These are phyloP conservation scores for Metschnikowia gelsemii DNA, from an alignment of 805 yeast genomes.

Conservation along the genomic window DNA sequence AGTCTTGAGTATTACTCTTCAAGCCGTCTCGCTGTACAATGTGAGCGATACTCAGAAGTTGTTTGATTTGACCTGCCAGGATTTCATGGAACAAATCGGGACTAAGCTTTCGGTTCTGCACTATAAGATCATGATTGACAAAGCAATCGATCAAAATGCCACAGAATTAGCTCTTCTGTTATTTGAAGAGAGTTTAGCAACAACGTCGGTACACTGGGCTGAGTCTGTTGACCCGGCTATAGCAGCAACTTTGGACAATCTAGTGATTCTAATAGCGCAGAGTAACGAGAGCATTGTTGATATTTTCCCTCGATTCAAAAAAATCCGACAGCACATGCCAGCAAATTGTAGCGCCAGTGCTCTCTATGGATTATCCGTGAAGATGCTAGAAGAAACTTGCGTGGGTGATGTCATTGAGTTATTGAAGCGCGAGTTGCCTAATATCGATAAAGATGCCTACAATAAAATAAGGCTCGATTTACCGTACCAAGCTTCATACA, in stretches of 20 bases:
- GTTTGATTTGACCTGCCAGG: conserved; percentile 3
- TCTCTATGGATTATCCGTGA: conserved; percentile 26
- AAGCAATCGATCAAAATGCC: conserved; percentile 24
- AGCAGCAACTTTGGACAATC: conserved; percentile 39
- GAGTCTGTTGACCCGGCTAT: conserved; percentile 16
- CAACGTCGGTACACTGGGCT: conserved; percentile 13
- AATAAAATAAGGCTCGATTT: conserved; percentile 28
- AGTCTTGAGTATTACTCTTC: conserved; percentile 3
- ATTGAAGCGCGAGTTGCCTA: conserved; percentile 41
- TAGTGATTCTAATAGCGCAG: conserved; percentile 39
- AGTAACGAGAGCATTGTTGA: conserved; percentile 26
- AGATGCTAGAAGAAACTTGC: conserved; percentile 35
- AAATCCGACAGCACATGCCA: conserved; percentile 38
- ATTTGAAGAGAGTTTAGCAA: conserved; percentile 33
- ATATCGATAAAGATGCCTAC: conserved; percentile 30
- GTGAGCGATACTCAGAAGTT: conserved; percentile 1
- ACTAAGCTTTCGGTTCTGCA: conserved; percentile 4
- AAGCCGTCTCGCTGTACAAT: conserved; percentile 2
- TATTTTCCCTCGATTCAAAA: conserved; percentile 34
- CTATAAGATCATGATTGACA: conserved; percentile 30
- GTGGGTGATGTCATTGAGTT: conserved; percentile 44
- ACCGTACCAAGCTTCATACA: conserved; percentile 28
- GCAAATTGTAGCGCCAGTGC: conserved; percentile 29
- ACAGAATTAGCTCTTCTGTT: conserved; percentile 25
- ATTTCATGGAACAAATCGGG: conserved; percentile 2